Percentiles rank a stretch among this genome's conserved stretches.
Conservation (phyloP, 2,329 filamentous ascomycete species). For the Fonsecaea pugnacius region DNA sequence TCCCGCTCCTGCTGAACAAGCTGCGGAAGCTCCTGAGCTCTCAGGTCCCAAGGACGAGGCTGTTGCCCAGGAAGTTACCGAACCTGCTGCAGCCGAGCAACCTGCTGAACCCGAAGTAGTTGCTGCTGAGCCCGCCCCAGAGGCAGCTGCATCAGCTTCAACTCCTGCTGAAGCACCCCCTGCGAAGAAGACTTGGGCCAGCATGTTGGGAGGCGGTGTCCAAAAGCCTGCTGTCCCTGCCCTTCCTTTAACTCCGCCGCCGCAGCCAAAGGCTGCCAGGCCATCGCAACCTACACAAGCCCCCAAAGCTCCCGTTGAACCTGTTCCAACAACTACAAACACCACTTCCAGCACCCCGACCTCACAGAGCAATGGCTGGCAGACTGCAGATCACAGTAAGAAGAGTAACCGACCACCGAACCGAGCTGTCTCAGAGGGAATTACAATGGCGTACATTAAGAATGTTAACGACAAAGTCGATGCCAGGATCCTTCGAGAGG, state of each 20-base stretch:
- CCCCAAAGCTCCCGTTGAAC: constrained; percentile 41
- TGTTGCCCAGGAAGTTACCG: constrained; percentile 42
- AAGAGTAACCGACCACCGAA: constrained; percentile 74
- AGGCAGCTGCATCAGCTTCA: constrained; percentile 48
- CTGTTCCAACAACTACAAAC: constrained; percentile 42
- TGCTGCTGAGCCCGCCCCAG: constrained; percentile 52
- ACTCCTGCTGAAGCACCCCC: constrained; percentile 57
- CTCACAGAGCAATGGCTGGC: constrained; percentile 69
- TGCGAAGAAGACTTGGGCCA: constrained; percentile 65
- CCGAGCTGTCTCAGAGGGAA: constrained; percentile 69
- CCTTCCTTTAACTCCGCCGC: constrained; percentile 44
- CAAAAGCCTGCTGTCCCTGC: constrained; percentile 48
- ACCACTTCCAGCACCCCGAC: constrained; percentile 44
- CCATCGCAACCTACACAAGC: constrained; percentile 43
- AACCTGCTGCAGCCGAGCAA: constrained; percentile 59
- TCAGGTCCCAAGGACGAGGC: constrained; percentile 26
- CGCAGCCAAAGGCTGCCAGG: constrained; percentile 43
- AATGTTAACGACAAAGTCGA: constrained; percentile 90
- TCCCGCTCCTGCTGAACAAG: constrained; percentile 47
- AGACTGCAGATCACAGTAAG: constrained; percentile 84
- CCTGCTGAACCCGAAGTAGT: constrained; percentile 40
- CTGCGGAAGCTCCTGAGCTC: constrained; percentile 39
- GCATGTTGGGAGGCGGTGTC: constrained; percentile 52
- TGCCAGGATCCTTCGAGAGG: constrained; percentile 70
- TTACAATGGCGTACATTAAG: constrained; percentile 87